Base-by-base conservation (phyloP, 148 eudicot genomes). In the Suaeda aralocaspica region DNA sequence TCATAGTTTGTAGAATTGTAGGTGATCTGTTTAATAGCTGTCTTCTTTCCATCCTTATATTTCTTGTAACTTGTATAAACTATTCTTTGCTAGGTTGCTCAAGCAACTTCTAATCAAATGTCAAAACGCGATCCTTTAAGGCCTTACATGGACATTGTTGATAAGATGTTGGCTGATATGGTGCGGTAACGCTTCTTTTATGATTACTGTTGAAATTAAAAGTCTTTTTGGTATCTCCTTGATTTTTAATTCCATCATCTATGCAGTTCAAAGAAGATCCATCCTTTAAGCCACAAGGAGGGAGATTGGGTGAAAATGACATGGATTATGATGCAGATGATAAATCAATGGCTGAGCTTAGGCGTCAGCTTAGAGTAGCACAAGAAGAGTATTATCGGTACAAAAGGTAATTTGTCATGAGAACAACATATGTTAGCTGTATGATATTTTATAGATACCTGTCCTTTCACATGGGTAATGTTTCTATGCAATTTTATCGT, bases 311-410 rank as follows among this genome's bases (percentile, higher is more conserved):
- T 73, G 96, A 92, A 77, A 89, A 89, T 82, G 98, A 92, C 68
- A 87, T 92, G 96, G 96, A 92, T 64, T 88, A 92, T 72, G 98
- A 92, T 78, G 78, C 91, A 71, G 98, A 92, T 81, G 98, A 89
- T 77, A 92, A 92, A 82, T 86, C 98, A 61, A 86, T 92, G 98
- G 98, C 96, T 78, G 78, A 83, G 66, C 92, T 92, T 52, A 89
- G 98, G 82, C 96, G 92, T 55, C 89, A 89, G 62, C 88, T 92
- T 72, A 86, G 92, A 78, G 81, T 78, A 76, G 92, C 92, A 52
- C 82, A 88, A 24, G 98, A 92, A 73, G 89, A 89, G 76, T 92
- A 92, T 68, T 83, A 86, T 74, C 87, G 96, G 26, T 92, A 78
- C 80, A 92, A 84, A 81, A 92, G 98, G 98, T 92, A 68, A 44